Evolutionary conservation across 352 stramenopile species (phyloP).

Genomic region (Globisporangium barbulae): DNA sequence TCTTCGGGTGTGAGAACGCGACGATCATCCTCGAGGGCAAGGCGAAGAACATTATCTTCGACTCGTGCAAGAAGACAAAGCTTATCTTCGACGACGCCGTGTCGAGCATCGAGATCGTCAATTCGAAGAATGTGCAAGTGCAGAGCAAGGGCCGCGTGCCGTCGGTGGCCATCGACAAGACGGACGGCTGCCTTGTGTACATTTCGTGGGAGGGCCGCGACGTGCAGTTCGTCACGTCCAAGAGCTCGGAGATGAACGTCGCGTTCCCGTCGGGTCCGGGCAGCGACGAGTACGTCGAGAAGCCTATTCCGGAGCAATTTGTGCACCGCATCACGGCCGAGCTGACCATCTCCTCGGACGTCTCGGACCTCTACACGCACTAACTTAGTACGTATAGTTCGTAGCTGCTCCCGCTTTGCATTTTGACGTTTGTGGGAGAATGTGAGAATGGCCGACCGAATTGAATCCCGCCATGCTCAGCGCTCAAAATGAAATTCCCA

Average conservation of each 20-base stretch:
- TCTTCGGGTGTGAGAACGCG: slow-evolving; percentile 93
- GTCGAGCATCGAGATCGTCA: slow-evolving; percentile 96
- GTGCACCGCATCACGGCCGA: slow-evolving; percentile 90
- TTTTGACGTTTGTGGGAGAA: neutral
- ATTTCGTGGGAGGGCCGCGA: slow-evolving; percentile 91
- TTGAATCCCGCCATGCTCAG: neutral
- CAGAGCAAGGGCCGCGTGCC: slow-evolving; percentile 93
- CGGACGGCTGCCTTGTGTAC: slow-evolving; percentile 95
- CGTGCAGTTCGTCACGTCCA: slow-evolving; percentile 93
- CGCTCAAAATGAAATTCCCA: neutral
- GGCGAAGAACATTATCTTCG: slow-evolving; percentile 96
- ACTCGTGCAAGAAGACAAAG: slow-evolving; percentile 95
- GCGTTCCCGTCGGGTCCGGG: slow-evolving; percentile 85
- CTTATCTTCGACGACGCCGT: slow-evolving; percentile 96
- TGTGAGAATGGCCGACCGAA: neutral
- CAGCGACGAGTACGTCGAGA: slow-evolving; percentile 93
- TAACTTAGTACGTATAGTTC: slow-evolving; percentile 18
- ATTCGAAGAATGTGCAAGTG: slow-evolving; percentile 97
- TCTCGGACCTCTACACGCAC: slow-evolving; percentile 95
- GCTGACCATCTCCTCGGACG: slow-evolving; percentile 85
- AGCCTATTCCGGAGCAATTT: slow-evolving; percentile 97
- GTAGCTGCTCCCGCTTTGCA: neutral
- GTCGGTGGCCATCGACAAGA: slow-evolving; percentile 98
- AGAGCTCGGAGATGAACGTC: slow-evolving; percentile 97
- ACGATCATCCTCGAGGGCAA: slow-evolving; percentile 97